Conservation (phyloP, 2,329 filamentous ascomycete species). For the Trichoderma arundinaceum region DNA sequence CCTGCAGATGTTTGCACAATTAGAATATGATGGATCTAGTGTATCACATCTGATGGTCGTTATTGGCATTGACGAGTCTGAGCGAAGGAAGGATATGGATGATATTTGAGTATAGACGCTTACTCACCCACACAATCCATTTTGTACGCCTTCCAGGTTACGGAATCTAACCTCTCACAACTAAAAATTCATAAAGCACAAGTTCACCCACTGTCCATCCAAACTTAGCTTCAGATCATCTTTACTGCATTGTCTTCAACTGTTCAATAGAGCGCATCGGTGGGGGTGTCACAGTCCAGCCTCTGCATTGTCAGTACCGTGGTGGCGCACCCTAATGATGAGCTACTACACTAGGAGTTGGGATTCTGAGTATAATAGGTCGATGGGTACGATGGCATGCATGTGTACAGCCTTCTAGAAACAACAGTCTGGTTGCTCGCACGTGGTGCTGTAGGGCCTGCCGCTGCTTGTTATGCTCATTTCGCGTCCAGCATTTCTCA, state of each 20-base stretch:
- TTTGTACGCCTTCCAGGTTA: not conserved
- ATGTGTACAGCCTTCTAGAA: slow-evolving; percentile 18
- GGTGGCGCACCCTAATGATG: not conserved
- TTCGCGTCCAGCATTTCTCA: not conserved
- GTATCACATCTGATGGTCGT: no score
- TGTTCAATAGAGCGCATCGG: not conserved
- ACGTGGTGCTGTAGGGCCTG: slow-evolving; percentile 9
- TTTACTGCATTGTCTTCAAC: not conserved
- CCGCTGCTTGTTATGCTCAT: no score
- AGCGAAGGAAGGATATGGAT: not conserved
- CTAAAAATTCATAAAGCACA: not conserved
- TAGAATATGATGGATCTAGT: no score
- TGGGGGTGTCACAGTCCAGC: slow-evolving; percentile 10
- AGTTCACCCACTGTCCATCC: not conserved
- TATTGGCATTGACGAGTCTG: no score
- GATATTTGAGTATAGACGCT: not conserved
- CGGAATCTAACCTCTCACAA: not conserved
- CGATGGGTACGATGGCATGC: not conserved
- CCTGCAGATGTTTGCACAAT: no score
- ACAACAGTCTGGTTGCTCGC: not conserved
- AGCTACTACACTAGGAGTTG: not conserved
- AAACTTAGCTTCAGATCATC: not conserved
- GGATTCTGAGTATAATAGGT: not conserved
- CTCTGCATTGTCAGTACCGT: not conserved
- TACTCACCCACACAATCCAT: not conserved